Evolutionary conservation across 1,284 basidiomycete genomes (phyloP), one percentile per base, ranked within the genome.

Genomic region (Apiotrichum mycotoxinovorans): DNA sequence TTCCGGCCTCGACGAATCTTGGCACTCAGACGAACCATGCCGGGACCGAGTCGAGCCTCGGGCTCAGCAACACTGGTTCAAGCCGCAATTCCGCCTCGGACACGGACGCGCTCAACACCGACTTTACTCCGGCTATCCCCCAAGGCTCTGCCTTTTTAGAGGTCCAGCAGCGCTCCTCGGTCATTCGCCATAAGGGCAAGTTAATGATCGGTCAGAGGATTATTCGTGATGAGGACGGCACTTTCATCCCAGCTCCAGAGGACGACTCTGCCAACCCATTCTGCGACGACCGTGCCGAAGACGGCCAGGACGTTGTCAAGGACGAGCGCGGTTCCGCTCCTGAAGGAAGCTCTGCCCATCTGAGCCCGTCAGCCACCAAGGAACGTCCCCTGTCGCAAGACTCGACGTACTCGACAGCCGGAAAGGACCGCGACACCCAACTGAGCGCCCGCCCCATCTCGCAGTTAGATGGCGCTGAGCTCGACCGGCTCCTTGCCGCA

Each of bases 191-290:
- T 5, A 84, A 85, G 26, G 87, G 87, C 49, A 87, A 88, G 64
- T 79, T 96, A 52, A 83, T 85, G 1, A 70, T 87, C 5, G 86
- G 86, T 7, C 86, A 83, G 62, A 81, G 80, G 46, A 78, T 88
- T 27, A 78, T 80, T 17, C 73, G 84, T 17, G 83, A 84, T 62
- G 79, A 81, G 58, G 73, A 77, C 22, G 84, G 83, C 20, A 80
- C 82, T 55, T 70, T 83, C 43, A 58, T 69, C 0, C 65, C 69
- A 25, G 64, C 45, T 4, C 40, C 47, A 2, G 22, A 25, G 3
- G 22, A 22, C 33, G 20, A 25, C 27, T 33, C n/a, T n/a, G n/a
- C n/a, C n/a, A n/a, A n/a, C n/a, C n/a, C n/a, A n/a, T n/a, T n/a
- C n/a, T n/a, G n/a, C n/a, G n/a, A n/a, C n/a, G n/a, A n/a, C n/a